Conservation (phyloP, 371 early-diverging fungal genomes). For the Sporodiniella umbellata region DNA sequence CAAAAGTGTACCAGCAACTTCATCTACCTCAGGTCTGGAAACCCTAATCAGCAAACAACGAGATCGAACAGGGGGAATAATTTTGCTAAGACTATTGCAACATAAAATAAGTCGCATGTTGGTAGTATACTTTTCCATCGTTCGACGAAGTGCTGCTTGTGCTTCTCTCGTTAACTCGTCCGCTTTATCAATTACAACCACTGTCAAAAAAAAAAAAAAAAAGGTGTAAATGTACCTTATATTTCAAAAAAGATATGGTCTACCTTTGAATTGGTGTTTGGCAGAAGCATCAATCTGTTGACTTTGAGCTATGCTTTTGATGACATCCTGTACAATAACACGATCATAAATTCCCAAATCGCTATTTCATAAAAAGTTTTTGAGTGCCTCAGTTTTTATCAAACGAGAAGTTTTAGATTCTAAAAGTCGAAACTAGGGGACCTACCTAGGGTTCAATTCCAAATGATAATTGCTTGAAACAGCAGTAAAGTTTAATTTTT, state of each 20-base stretch:
- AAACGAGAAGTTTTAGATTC: too few relatives aligned
- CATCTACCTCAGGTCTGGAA: slow-evolving; percentile 71
- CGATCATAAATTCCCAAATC: slow-evolving; percentile 97
- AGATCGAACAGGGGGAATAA: slow-evolving; percentile 96
- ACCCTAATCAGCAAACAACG: slow-evolving; percentile 94
- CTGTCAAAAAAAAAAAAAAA: too few relatives aligned
- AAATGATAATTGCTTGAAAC: slow-evolving; percentile 91
- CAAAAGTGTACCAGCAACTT: slow-evolving; percentile 66
- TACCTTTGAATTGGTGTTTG: slow-evolving; percentile 84
- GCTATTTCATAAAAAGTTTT: slow-evolving; percentile 45
- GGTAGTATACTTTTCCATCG: slow-evolving; percentile 98
- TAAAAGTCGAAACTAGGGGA: too few relatives aligned
- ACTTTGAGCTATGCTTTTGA: slow-evolving; percentile 98
- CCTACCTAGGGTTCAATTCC: slow-evolving; percentile 89
- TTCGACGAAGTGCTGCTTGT: slow-evolving; percentile 97
- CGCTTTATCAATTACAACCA: slow-evolving; percentile 97
- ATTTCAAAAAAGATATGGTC: too few relatives aligned
- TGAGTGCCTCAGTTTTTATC: too few relatives aligned
- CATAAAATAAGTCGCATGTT: slow-evolving; percentile 95
- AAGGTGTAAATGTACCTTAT: too few relatives aligned
- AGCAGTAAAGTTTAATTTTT: slow-evolving; percentile 81
- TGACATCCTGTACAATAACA: slow-evolving; percentile 93
- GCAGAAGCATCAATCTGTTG: slow-evolving; percentile 88
- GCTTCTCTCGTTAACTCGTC: slow-evolving; percentile 93
- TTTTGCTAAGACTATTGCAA: slow-evolving; percentile 85